phyloP scores from a whole-genome alignment of 331 rosid species.

The Telfairia occidentalis region DNA sequence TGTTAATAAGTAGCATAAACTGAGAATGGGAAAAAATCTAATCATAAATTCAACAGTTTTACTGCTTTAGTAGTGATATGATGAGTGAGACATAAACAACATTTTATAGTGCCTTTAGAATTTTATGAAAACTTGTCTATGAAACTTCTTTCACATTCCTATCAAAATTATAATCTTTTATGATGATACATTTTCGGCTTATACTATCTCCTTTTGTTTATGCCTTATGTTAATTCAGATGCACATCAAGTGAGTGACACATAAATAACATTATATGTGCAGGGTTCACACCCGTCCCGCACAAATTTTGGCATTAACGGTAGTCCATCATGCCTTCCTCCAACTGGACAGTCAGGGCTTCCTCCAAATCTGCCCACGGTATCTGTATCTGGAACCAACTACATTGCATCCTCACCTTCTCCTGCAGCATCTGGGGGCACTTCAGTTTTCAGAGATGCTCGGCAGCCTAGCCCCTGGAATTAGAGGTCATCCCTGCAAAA shows the following conservation, averaged over 20 bases:
- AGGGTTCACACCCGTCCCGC: constrained; percentile 68
- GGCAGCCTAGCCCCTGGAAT: constrained; percentile 91
- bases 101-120: neutral
- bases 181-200: neutral
- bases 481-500: constrained; percentile 23
- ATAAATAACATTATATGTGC: constrained; percentile 12
- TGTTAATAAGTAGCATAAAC: neutral
- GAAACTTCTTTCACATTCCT: neutral
- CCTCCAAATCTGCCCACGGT: constrained; percentile 47
- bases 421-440: constrained; percentile 90
- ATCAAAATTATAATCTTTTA: neutral
- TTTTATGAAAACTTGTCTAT: neutral
- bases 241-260: neutral
- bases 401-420: constrained; percentile 79
- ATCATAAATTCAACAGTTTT: neutral
- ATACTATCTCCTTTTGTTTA: neutral
- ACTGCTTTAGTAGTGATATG: neutral
- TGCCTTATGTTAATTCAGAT: too few relatives aligned
- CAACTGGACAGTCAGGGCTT: constrained; percentile 47
- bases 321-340: constrained; percentile 75
- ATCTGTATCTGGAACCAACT: constrained; percentile 69
- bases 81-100: neutral
- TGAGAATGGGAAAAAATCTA: neutral
- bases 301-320: constrained; percentile 36
- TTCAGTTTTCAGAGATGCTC: constrained; percentile 68